Conservation (phyloP, 208 protist genomes). For the Crithidia brevicula region DNA sequence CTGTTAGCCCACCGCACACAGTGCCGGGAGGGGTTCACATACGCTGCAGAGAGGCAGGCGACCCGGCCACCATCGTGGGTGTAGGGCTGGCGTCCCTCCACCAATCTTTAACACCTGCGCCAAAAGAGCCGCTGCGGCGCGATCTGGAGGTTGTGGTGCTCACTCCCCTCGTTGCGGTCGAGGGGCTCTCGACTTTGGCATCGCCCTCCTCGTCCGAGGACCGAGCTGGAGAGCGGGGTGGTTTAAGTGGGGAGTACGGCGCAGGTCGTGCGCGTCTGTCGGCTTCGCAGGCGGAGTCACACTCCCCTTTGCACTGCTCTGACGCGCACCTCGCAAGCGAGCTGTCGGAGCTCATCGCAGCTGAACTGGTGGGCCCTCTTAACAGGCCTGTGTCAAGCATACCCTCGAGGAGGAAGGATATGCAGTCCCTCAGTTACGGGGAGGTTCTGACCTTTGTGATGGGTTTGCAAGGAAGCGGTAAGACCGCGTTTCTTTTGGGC, state of each 20-base stretch:
- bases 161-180: slow-evolving; percentile 20
- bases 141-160: slow-evolving; percentile 17
- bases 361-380: slow-evolving; percentile 4
- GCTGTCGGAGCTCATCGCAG: slow-evolving; percentile 21
- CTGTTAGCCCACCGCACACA: not conserved
- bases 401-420: not conserved
- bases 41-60: no score
- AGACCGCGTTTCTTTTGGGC: slow-evolving; percentile 25
- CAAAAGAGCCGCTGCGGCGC: not conserved
- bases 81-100: not conserved
- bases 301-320: slow-evolving; percentile 7
- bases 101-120: not conserved
- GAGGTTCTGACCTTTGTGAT: slow-evolving; percentile 32
- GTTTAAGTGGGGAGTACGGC: no score
- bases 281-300: no score
- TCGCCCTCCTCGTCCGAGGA: not conserved
- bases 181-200: slow-evolving; percentile 7
- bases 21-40: not conserved
- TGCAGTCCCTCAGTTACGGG: not conserved
- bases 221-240: no score
- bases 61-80: not conserved
- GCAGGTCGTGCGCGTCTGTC: no score
- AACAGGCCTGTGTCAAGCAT: not conserved
- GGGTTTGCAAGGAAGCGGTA: slow-evolving; percentile 19
- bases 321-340: slow-evolving; percentile 17